A percentile compares a stretch with the other conserved stretches of the same genome.
Conservation (phyloP, 2,329 filamentous ascomycete species). For the Phialocephala sp. region DNA sequence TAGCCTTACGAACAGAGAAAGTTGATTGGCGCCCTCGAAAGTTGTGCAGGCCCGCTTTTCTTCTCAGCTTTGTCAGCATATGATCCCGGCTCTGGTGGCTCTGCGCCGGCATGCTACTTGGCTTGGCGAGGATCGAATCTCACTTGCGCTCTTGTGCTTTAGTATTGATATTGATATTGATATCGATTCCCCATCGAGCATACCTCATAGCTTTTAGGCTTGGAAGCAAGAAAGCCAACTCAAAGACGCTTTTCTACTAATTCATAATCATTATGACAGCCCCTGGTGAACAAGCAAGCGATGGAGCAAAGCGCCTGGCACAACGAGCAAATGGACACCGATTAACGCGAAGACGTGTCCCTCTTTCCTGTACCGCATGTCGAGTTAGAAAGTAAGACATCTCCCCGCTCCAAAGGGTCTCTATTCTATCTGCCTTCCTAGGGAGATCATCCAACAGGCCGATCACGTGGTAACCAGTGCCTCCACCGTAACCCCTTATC, state of each 20-base stretch:
- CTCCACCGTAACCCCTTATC: no score
- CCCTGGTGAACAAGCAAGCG: background rate
- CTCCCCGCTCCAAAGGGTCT: no score
- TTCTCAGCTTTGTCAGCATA: background rate
- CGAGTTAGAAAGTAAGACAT: slow-evolving; percentile 31
- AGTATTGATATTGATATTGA: no score
- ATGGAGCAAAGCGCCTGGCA: slow-evolving; percentile 11
- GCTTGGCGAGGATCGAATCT: no score
- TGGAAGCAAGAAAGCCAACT: background rate
- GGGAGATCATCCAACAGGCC: no score
- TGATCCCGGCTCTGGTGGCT: no score
- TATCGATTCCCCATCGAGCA: no score
- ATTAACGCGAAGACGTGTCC: slow-evolving; percentile 29
- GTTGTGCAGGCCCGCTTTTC: background rate
- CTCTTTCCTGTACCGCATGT: slow-evolving; percentile 33
- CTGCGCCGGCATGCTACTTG: no score
- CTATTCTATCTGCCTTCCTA: background rate
- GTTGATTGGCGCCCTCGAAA: background rate
- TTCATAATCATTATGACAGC: background rate
- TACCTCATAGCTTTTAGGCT: background rate
- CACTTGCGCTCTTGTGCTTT: no score
- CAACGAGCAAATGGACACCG: slow-evolving; percentile 25
- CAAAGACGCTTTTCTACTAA: background rate
- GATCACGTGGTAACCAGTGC: background rate
- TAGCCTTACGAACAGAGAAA: background rate